Base-by-base conservation (phyloP, 257 asterid genomes). In the Przewalskia tangutica region DNA sequence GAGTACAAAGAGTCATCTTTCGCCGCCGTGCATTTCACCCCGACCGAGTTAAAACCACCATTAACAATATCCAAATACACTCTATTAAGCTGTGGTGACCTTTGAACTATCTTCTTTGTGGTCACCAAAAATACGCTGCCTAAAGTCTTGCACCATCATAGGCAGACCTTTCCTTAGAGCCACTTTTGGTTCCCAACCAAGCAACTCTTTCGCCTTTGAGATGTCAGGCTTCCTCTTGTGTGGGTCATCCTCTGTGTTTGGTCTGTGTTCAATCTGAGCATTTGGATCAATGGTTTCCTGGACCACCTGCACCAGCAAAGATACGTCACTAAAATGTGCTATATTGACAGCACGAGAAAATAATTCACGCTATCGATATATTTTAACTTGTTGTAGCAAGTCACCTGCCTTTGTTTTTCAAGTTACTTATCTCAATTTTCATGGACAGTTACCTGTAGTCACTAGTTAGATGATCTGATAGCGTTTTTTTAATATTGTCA, bases 221-320 rank as follows among this genome's bases (percentile, higher is more conserved):
- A 95, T 95, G 76, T 95, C 98, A 0, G 98, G 98, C 83, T 95
- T 93, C 70, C 98, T 92, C 94, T 91, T 95, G 95, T 95, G 98
- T 0, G 98, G 98, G 56, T 95, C 98, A 75, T 95, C 98, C 83
- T 93, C 98, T 2, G 98, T 93, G 93, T 95, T 95, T 6, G 98
- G 94, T 85, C 87, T 90, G 93, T 91, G 92, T 53, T 89, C 98
- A 34, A 95, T 93, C 87, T 88, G 88, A 0, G 98, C 98, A 80
- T 92, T 90, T 38, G 97, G 94, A 83, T 95, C 98, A 14, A 93
- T 93, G n/a, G 97, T 91, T 84, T 95, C 98, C 85, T 93, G 97
- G 46, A 95, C 98, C 66, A 95, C 98, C 98, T 95, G 90, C 80
- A 54, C 65, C 18, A 81, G 3, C 34, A 79, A 7, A 18, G 44